These are phyloP conservation scores for Abrus pulchellus DNA, from an alignment of 306 rosid species.

Conservation along the genomic window DNA sequence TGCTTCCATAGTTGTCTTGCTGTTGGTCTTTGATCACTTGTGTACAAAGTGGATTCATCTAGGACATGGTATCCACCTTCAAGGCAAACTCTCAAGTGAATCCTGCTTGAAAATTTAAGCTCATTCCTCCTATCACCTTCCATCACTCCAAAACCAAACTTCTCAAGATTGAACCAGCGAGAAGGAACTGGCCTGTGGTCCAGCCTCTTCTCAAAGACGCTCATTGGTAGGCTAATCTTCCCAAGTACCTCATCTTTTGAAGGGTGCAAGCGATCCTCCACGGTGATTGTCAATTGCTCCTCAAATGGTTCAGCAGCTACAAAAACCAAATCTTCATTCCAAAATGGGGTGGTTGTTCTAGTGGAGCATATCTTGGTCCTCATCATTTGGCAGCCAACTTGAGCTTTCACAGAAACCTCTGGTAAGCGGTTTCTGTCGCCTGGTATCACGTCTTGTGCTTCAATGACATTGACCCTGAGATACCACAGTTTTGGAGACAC, in stretches of 20 bases:
- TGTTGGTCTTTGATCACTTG: slow-evolving; percentile 88
- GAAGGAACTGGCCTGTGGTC: slow-evolving; percentile 84
- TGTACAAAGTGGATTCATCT: slow-evolving; percentile 84
- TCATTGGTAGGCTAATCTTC: slow-evolving; percentile 71
- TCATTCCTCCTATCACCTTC: slow-evolving; percentile 85
- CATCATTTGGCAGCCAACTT: slow-evolving; percentile 77
- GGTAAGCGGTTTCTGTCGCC: slow-evolving; percentile 70
- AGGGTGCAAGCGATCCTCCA: slow-evolving; percentile 80
- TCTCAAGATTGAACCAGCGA: slow-evolving; percentile 88
- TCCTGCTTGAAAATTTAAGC: slow-evolving; percentile 75
- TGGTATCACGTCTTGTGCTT: slow-evolving; percentile 85
- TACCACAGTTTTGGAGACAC: slow-evolving; percentile 94
- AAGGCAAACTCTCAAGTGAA: slow-evolving; percentile 88
- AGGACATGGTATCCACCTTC: slow-evolving; percentile 96
- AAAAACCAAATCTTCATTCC: slow-evolving; percentile 90
- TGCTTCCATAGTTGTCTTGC: slow-evolving; percentile 88
- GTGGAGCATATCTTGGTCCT: slow-evolving; percentile 69
- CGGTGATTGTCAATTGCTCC: slow-evolving; percentile 69
- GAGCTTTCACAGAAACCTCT: slow-evolving; percentile 78
- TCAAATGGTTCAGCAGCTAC: slow-evolving; percentile 95
- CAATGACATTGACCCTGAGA: slow-evolving; percentile 79
- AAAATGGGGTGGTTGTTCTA: slow-evolving; percentile 65
- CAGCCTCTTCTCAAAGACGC: slow-evolving; percentile 70
- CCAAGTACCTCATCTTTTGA: slow-evolving; percentile 82
- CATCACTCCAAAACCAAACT: slow-evolving; percentile 69